Conservation (phyloP, 2,329 filamentous ascomycete genomes). For the Sclerotinia trifoliorum region DNA sequence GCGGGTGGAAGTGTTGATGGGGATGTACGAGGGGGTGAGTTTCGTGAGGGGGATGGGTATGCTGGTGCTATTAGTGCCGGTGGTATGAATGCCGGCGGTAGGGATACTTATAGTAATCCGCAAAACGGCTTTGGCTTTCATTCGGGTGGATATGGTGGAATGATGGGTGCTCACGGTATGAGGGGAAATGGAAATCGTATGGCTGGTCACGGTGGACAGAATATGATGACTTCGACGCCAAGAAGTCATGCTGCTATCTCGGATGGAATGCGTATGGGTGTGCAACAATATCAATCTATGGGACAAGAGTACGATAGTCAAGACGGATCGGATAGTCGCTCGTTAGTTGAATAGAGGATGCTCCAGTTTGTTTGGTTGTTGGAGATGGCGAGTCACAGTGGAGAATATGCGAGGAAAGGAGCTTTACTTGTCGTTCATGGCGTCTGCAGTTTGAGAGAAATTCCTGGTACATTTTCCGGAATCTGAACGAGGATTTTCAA, state of each 20-base stretch:
- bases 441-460: background rate
- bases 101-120: background rate
- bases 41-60: constrained; percentile 4
- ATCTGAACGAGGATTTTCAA: too few species aligned
- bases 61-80: background rate
- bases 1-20: background rate
- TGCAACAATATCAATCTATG: background rate
- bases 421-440: background rate
- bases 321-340: constrained; percentile 28
- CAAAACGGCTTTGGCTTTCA: background rate
- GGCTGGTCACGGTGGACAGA: background rate
- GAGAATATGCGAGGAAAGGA: background rate
- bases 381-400: accelerated
- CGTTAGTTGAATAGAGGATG: constrained; percentile 27
- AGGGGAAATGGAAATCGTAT: background rate
- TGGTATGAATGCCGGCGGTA: background rate
- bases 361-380: background rate
- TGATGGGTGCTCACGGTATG: background rate
- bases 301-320: constrained; percentile 18
- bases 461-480: background rate
- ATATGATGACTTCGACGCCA: background rate
- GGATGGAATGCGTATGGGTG: background rate
- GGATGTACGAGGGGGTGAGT: background rate
- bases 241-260: background rate
- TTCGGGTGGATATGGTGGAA: background rate